A percentile compares a stretch with the other conserved stretches of the same genome.
Conservation (phyloP, 163 green algal genomes). For the Smithsoniella earleae region DNA sequence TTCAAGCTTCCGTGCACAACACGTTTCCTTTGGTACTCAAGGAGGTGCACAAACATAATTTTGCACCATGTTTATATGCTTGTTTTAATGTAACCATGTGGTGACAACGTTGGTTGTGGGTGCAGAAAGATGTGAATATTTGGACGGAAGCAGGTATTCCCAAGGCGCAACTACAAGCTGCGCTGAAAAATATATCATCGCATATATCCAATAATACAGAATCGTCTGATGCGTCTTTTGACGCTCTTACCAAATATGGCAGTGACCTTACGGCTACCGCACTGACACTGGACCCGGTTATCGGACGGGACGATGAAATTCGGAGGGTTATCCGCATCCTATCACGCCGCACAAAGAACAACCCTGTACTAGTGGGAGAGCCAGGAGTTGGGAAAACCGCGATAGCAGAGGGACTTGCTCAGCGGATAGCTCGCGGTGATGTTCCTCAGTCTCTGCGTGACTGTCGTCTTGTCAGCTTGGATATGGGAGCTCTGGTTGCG, state of each 20-base stretch:
- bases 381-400: conserved; percentile 90
- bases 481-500: conserved; percentile 88
- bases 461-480: conserved; percentile 67
- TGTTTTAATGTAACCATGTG: background rate
- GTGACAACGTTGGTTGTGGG: too few species aligned
- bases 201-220: conserved; percentile 41
- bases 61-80: background rate
- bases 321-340: conserved; percentile 57
- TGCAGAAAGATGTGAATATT: conserved; percentile 12
- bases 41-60: background rate
- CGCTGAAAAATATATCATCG: conserved; percentile 35
- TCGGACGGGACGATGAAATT: conserved; percentile 62
- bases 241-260: conserved; percentile 76
- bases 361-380: conserved; percentile 83
- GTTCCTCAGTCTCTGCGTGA: conserved; percentile 61
- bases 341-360: conserved; percentile 85
- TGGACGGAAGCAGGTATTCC: conserved; percentile 53
- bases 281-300: conserved; percentile 76
- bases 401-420: conserved; percentile 83
- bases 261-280: conserved; percentile 72
- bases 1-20: background rate
- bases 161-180: conserved; percentile 42
- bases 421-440: conserved; percentile 82
- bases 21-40: background rate
- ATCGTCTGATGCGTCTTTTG: conserved; percentile 59